These are phyloP conservation scores for Candolleomyces efflorescens DNA, from an alignment of 768 basidiomycete species.

Conservation along the genomic window DNA sequence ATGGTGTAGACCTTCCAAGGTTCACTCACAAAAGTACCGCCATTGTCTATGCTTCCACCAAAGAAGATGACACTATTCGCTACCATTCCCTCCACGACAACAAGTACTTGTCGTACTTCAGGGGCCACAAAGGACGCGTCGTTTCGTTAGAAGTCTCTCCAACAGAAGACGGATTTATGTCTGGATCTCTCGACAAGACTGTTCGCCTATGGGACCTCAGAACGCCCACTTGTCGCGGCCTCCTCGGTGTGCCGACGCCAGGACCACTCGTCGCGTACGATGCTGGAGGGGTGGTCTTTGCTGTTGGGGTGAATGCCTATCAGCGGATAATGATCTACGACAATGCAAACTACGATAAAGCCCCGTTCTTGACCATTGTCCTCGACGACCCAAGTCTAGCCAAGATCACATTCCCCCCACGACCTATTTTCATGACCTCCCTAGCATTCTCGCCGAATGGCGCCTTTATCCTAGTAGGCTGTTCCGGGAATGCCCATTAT, in stretches of 20 bases:
- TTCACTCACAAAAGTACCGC: conserved; percentile 90
- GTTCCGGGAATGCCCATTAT: conserved; percentile 90
- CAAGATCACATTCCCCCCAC: conserved; percentile 78
- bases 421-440: conserved; percentile 87
- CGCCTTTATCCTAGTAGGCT: conserved; percentile 87
- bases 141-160: conserved; percentile 90
- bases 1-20: conserved; percentile 90
- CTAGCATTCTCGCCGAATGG: conserved; percentile 88
- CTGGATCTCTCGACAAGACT: conserved; percentile 89
- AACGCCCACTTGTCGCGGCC: conserved; percentile 69
- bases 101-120: conserved; percentile 94
- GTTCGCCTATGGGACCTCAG: conserved; percentile 96
- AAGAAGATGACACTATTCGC: conserved; percentile 90
- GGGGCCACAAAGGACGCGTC: conserved; percentile 87
- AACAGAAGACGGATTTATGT: conserved; percentile 93
- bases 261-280: conserved; percentile 78
- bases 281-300: conserved; percentile 77
- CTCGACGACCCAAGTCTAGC: conserved; percentile 78
- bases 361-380: conserved; percentile 80
- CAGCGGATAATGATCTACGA: conserved; percentile 84
- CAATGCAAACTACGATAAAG: conserved; percentile 82
- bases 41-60: conserved; percentile 89
- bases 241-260: conserved; percentile 63
- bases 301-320: conserved; percentile 79
- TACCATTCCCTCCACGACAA: conserved; percentile 97